Base-by-base conservation (phyloP, 2,329 filamentous ascomycete species). In the Thelonectria olida region DNA sequence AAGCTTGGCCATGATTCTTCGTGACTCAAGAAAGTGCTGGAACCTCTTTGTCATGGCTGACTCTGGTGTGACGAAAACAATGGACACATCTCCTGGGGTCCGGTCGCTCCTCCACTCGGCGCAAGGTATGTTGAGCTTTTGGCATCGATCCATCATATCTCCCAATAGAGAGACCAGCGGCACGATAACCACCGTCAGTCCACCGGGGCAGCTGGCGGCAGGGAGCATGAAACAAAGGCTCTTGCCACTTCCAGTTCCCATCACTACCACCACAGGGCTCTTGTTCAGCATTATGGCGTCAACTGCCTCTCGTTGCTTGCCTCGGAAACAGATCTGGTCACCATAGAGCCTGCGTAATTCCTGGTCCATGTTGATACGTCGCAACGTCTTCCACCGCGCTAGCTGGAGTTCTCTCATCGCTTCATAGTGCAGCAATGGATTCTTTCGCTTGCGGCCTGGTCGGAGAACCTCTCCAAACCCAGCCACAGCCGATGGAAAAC, bases 41-140 rank as follows among this genome's bases (percentile, higher is more conserved):
- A 61, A 61, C 1, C 36, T 10, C 48, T 61, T 61, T 2, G 8
- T 61, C 3, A 61, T n/a, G n/a, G n/a, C n/a, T n/a, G n/a, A n/a
- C n/a, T n/a, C n/a, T n/a, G n/a, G n/a, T n/a, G n/a, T n/a, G n/a
- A n/a, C n/a, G n/a, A n/a, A n/a, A n/a, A n/a, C n/a, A n/a, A n/a
- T n/a, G n/a, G n/a, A n/a, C n/a, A n/a, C n/a, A n/a, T n/a, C n/a
- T n/a, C n/a, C n/a, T n/a, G n/a, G n/a, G n/a, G n/a, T n/a, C n/a
- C n/a, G n/a, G n/a, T n/a, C n/a, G n/a, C n/a, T n/a, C n/a, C n/a
- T n/a, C n/a, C n/a, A n/a, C n/a, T n/a, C n/a, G n/a, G n/a, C n/a
- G n/a, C n/a, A n/a, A n/a, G n/a, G n/a, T n/a, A n/a, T n/a, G n/a
- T n/a, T n/a, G 27, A 28, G 27, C 27, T 58, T 62, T 15, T 27